Conservation (phyloP, 2,329 filamentous ascomycete species). For the Pseudogymnoascus sp. region DNA sequence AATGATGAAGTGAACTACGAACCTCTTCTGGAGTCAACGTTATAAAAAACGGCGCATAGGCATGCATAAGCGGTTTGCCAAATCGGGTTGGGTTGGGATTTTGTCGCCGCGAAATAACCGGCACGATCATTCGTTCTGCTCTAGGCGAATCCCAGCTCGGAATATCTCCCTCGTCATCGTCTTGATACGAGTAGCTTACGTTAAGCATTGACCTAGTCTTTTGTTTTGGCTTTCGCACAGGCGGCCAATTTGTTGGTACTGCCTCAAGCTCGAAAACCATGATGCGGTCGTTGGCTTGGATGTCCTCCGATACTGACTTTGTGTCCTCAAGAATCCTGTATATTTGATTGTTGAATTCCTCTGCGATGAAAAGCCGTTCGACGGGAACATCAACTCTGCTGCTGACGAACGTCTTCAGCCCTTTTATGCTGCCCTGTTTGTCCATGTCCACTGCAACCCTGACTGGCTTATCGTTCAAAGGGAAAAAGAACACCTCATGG, state of each 20-base stretch:
- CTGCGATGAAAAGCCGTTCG: conserved; percentile 66
- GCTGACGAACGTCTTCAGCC: conserved; percentile 65
- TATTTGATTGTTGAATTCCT: conserved; percentile 77
- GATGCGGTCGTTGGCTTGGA: conserved; percentile 55
- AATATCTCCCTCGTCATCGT: conserved; percentile 39
- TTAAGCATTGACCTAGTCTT: conserved; percentile 43
- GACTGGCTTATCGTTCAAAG: conserved; percentile 63
- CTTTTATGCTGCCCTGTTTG: conserved; percentile 63
- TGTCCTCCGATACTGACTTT: conserved; percentile 63
- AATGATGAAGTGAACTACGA: conserved; percentile 18
- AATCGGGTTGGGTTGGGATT: conserved; percentile 27
- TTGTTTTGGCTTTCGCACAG: conserved; percentile 39
- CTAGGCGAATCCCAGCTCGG: conserved; percentile 51
- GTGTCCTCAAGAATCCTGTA: conserved; percentile 78
- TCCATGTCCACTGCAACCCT: conserved; percentile 72
- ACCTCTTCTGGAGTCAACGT: conserved; percentile 68
- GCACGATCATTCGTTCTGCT: conserved; percentile 62
- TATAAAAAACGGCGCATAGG: conserved; percentile 57
- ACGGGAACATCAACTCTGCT: conserved; percentile 56
- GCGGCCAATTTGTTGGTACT: conserved; percentile 69
- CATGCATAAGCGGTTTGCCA: conserved; percentile 30
- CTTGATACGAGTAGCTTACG: conserved; percentile 37
- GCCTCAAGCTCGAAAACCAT: conserved; percentile 72
- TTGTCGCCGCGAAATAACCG: conserved; percentile 57
- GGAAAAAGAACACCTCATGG: conserved; percentile 68